Base-by-base conservation (phyloP, 352 stramenopile genomes). In the Phytophthora pseudosyringae region DNA sequence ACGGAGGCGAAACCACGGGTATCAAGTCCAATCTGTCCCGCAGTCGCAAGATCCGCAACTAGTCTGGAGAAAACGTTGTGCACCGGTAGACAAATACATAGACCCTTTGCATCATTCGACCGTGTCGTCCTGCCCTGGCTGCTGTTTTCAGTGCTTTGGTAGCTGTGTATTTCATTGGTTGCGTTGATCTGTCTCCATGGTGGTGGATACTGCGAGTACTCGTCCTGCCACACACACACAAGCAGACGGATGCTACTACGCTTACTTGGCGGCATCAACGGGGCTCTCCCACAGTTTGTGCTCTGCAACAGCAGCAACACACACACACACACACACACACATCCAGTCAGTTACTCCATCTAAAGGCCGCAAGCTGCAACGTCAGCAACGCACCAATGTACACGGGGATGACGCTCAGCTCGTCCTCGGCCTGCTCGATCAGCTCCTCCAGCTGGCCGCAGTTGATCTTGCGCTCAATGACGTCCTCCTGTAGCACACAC, bases 21-120 rank as follows among this genome's bases (percentile, higher is more conserved):
- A 97, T 97, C 81, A 95, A 95, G 78, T 78, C 86, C 21, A 95
- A 96, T 68, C 73, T 97, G 48, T 83, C 86, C 18, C 83, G 87
- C 74, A 95, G 86, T 94, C 86, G 88, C 76, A 96, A 96, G 82
- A 91, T 96, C 62, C 81, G 86, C 74, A 94, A 88, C 69, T 94
- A 93, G 66, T 57, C 41, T 71, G 41, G 44, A 62, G 8, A 47
- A 54, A 49, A 50, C 40, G 29, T 12, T 46, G 46, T 44, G 39
- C 55, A 58, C 40, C 46, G 52, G 45, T 73, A 75, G 44, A 69
- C 61, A 69, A 71, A 73, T 73, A 68, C 61, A 73, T 75, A 69
- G 48, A 70, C 25, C 44, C 32, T 56, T 60, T 71, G 44, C 55
- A 59, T 72, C 62, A 48, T 60, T 52, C 49, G 25, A 9, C 54